Evolutionary conservation across 2,329 filamentous ascomycete genomes (phyloP), one percentile per base, ranked within the genome.

Genomic region (Paecilomyces formosus): DNA sequence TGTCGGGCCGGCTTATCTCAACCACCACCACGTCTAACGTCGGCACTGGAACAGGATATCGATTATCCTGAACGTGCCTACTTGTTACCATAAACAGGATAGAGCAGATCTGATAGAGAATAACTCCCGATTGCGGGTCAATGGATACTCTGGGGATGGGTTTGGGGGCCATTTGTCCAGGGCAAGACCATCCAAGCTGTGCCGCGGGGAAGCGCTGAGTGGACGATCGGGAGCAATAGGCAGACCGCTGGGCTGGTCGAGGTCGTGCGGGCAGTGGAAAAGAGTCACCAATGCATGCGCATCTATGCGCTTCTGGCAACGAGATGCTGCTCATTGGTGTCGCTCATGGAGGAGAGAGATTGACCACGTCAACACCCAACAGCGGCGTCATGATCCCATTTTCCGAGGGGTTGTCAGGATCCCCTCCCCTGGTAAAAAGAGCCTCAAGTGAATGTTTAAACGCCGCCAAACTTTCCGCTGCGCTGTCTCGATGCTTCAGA

Each of bases 351-450:
- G 55, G 58, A 58, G 62, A 58, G 62, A 61, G 63, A 62, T 67
- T 61, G 65, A 63, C 65, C 67, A 70, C 67, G 67, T 69, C 67
- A 68, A 69, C 63, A 53, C 57, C 53, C 57, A 59, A 63, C 58
- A 61, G 60, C 55, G 57, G 55, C 55, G 53, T 26, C 21, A 15
- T 18, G 39, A 28, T 24, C 18, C 21, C 35, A 21, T 22, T 8
- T 8, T 45, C 30, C 39, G 54, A 45, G 15, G 24, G n/a, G 21
- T 55, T 26, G 22, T 55, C 22, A 55, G 35, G 24, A n/a, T 15
- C 5, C 54, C n/a, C n/a, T n/a, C n/a, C 21, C 35, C 13, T 8
- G n/a, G n/a, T n/a, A n/a, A 39, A 26, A 54, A 28, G 26, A 31
- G 22, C 53, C 18, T 35, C 18, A 21, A 30, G 8, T 54, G 33